Evolutionary conservation across 352 stramenopile genomes (phyloP).

Genomic region (Pilasporangium apinafurcum): DNA sequence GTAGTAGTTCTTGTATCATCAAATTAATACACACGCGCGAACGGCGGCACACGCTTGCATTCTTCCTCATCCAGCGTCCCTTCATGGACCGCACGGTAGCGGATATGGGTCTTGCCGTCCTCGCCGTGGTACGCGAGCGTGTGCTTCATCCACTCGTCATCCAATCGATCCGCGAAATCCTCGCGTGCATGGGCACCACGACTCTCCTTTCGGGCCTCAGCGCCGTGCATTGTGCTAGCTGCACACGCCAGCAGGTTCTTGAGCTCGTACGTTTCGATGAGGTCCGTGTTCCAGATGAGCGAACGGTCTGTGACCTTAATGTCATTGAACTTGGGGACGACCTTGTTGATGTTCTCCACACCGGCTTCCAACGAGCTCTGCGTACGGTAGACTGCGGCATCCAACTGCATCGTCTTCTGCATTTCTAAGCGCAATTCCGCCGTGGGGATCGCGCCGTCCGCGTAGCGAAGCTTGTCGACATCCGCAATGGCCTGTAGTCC

Average conservation of each 20-base stretch:
- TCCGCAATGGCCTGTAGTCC: slow-evolving; percentile 84
- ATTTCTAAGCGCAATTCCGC: slow-evolving; percentile 78
- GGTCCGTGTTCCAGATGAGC: slow-evolving; percentile 97
- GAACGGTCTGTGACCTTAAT: slow-evolving; percentile 93
- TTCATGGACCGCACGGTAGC: slow-evolving; percentile 91
- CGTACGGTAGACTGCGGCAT: slow-evolving; percentile 52
- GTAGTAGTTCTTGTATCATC: no score
- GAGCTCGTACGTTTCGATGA: slow-evolving; percentile 96
- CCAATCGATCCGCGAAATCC: slow-evolving; percentile 91
- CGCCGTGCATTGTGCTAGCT: slow-evolving; percentile 92
- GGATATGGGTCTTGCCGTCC: slow-evolving; percentile 83
- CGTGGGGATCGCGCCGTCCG: slow-evolving; percentile 71
- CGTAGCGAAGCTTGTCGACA: slow-evolving; percentile 89
- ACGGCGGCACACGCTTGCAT: slow-evolving; percentile 89
- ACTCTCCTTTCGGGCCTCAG: slow-evolving; percentile 93
- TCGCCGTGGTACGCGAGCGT: slow-evolving; percentile 93
- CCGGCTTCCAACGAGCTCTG: slow-evolving; percentile 76
- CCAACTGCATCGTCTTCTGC: slow-evolving; percentile 52
- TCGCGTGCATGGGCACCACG: slow-evolving; percentile 95
- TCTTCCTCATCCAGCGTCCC: slow-evolving; percentile 96
- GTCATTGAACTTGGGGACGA: slow-evolving; percentile 90
- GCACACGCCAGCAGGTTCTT: slow-evolving; percentile 92
- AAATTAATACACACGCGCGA: slow-evolving; percentile 97
- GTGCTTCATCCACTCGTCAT: slow-evolving; percentile 98
- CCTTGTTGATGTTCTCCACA: slow-evolving; percentile 78